Evolutionary conservation across 345 rosid species (phyloP), one percentile per base, ranked within the genome.

Genomic region (Jatropha curcas): DNA sequence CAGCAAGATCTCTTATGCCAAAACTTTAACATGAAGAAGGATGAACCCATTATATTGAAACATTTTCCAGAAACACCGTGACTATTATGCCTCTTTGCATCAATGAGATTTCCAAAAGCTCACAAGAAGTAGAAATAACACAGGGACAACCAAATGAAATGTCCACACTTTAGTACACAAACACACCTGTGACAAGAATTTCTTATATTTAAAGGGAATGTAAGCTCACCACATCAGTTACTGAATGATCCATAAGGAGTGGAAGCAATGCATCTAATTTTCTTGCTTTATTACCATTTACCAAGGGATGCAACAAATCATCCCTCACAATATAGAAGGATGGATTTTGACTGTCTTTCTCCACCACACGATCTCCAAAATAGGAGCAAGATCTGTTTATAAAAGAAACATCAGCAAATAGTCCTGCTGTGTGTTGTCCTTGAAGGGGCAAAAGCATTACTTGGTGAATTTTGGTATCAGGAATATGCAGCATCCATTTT

Each of bases 241-340:
- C 87, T 1, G 75, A 72, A 71, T 86, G 81, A 80, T 88, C 86
- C 73, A 76, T 75, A 30, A 94, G 79, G 56, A 92, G 88, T 50
- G 91, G 95, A 74, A 94, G 78, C 71, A 94, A 52, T 13, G 84
- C 97, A 63, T 94, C 98, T 56, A 92, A 81, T 82, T 94, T 94
- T 77, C 98, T 90, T 11, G 95, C 95, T 78, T 94, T 92, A 78
- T 92, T 94, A 76, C 97, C 97, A 79, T 90, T 92, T 19, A 92
- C 86, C 74, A 89, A 82, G 20, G 98, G 98, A 79, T 90, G 98
- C 82, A 90, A 78, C 76, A 94, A 86, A 84, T 90, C 98, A 76
- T 90, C 98, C 87, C 97, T 87, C 34, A 90, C 81, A 45, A 94
- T 69, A 76, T 88, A 94, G 72, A 90, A 94, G 65, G 83, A 86